Base-by-base conservation (phyloP, 176 grass and related monocot species). In the Oryza officinalis region DNA sequence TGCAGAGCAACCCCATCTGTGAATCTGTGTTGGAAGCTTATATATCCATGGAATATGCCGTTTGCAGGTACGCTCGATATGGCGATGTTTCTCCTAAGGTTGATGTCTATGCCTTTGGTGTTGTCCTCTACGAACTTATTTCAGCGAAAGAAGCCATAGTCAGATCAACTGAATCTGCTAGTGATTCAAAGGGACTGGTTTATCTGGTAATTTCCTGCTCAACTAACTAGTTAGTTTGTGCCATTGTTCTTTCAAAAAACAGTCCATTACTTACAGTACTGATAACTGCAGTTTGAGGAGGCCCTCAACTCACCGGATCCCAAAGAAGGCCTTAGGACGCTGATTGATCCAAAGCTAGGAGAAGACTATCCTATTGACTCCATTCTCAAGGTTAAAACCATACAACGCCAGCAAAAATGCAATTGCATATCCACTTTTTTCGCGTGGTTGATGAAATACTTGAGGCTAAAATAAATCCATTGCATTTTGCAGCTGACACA, bases 51-150 rank as follows among this genome's bases (percentile, higher is more conserved):
- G 67, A 23, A n/a, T 59, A 33, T 82, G 37, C 1, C 41, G 10
- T 66, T 81, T 81, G 77, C 83, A 98, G 96, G 69, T 95, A 98
- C 77, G 96, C 89, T 27, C 87, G 87, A 71, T 98, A 87, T 63
- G 93, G 96, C 57, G 93, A 98, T 70, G 89, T 98, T 85, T 95
- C 96, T 83, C 87, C 96, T 5, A 98, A 98, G 70, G 83, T 98
- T 0, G 93, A 98, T 73, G 93, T 95, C 17, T 98, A 85, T 83
- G 96, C 96, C 30, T 98, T 98, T 60, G 96, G 96, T 8, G 96
- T 98, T 83, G 93, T 98, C 49, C 79, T 98, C 17, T 98, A 92
- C 76, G 96, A 98, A 74, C 93, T 98, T 81, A 95, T 95, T 90
- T 98, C 96, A 27, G 96, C 91, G 2, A 98, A 98, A 85, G 89